These are phyloP conservation scores for Corymbia maculata DNA, from an alignment of 345 rosid genomes.

Conservation along the genomic window DNA sequence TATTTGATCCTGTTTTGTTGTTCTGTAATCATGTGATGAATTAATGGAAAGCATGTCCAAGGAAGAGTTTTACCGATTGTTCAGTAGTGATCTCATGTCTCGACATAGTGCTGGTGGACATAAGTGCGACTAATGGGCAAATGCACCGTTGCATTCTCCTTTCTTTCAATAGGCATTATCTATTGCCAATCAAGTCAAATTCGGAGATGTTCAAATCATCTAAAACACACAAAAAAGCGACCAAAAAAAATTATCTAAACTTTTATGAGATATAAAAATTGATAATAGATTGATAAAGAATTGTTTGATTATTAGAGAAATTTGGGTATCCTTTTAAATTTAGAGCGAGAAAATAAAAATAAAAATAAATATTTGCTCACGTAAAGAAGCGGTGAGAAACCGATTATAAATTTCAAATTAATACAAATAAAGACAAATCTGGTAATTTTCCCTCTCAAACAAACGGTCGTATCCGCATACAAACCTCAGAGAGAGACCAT, in stretches of 20 bases:
- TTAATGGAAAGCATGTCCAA: background rate
- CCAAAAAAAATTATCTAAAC: background rate
- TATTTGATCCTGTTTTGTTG: background rate
- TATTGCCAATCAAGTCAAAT: too few species aligned
- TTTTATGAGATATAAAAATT: background rate
- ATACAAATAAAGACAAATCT: too few species aligned
- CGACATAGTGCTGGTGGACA: background rate
- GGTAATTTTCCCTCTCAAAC: background rate
- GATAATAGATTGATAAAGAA: background rate
- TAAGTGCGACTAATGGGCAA: background rate
- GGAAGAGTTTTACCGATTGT: background rate
- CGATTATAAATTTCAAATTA: too few species aligned
- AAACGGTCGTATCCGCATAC: background rate
- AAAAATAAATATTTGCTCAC: background rate
- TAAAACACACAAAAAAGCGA: too few species aligned
- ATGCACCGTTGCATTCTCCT: too few species aligned
- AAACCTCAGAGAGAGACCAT: background rate
- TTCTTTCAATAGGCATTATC: too few species aligned
- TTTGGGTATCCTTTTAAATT: background rate
- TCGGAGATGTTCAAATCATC: too few species aligned
- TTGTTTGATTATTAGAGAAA: background rate
- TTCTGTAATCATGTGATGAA: background rate
- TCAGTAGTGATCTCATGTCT: background rate
- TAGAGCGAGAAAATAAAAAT: background rate
- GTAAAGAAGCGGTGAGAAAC: background rate